Evolutionary conservation across 164 flowering plant species (phyloP), one percentile per base, ranked within the genome.

Genomic region (Paratinospora sagittata): DNA sequence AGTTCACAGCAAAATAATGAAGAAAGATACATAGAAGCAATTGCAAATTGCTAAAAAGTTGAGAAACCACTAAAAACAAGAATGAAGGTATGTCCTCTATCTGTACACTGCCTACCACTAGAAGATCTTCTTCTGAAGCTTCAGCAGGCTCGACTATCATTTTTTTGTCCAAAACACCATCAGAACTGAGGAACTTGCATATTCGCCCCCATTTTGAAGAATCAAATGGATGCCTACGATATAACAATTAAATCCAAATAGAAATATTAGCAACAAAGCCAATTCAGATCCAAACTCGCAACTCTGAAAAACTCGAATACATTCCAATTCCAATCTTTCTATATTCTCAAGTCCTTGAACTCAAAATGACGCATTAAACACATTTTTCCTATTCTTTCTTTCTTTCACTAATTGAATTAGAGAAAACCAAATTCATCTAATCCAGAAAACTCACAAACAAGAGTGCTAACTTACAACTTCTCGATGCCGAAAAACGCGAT

Each of bases 161-260:
- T 2, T 78, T 79, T 76, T 83, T 85, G 45, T 82, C 86, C 76
- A 95, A 71, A 69, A 83, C 80, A 72, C 87, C 84, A 75, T 82
- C 90, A 0, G 61, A 57, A 33, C 78, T 72, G 23, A 92, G 91
- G 72, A 89, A 92, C 57, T 65, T 75, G 69, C 96, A 90, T 63
- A 95, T 81, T 6, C 93, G 93, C 34, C 97, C 94, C 98, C 99
- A 95, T 80, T 95, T 95, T 26, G 89, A 84, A 63, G 99, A 90
- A 82, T 95, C 99, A 86, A 95, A 95, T 11, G 97, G 97, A 68
- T 95, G 99, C 88, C 99, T 95, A 67, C 70, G 81, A 4, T 13
- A 66, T 23, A 60, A 17, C 0, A 17, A 52, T 9, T 3, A 10
- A 24, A 61, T 1, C 64, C 64, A 61, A 30, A 24, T 10, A 17